Percentiles rank a stretch among this genome's conserved stretches.
These are phyloP conservation scores for Leccinum variabile DNA, from an alignment of 1,284 basidiomycete species.

Conservation along the genomic window DNA sequence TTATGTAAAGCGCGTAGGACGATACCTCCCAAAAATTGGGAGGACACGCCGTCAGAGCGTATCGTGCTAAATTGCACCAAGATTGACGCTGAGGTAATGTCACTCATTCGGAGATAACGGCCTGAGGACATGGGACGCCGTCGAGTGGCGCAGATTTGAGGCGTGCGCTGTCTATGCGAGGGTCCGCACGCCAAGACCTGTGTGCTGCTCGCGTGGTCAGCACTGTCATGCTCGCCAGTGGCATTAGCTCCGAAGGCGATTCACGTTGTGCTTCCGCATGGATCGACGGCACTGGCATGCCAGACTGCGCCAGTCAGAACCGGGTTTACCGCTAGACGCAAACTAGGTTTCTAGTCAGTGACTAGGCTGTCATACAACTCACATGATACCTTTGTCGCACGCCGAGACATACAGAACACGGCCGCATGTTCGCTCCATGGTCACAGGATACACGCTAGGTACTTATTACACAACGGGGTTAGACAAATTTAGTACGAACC, in stretches of 20 bases:
- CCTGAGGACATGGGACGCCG: neutral
- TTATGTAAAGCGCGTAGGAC: neutral
- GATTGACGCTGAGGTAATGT: conserved; percentile 22
- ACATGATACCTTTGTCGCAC: conserved; percentile 3
- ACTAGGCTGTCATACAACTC: neutral
- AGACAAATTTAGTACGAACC: no score
- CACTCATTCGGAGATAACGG: neutral
- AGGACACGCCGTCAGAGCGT: conserved; percentile 4
- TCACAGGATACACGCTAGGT: neutral
- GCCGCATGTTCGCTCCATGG: neutral
- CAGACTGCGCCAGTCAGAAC: neutral
- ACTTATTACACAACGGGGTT: neutral
- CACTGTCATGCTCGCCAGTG: neutral
- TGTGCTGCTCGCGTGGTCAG: neutral
- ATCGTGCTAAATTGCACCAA: conserved; percentile 8
- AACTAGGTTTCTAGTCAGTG: neutral
- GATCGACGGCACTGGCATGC: neutral
- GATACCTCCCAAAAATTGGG: neutral
- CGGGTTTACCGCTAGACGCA: neutral
- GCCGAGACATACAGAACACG: neutral
- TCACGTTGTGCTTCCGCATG: neutral
- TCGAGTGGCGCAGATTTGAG: neutral
- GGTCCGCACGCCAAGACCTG: conserved; percentile 3
- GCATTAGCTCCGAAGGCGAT: neutral
- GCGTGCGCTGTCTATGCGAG: conserved; percentile 14